phyloP scores from a whole-genome alignment of 176 grass and related monocot genomes.

The Leersia perrieri region DNA sequence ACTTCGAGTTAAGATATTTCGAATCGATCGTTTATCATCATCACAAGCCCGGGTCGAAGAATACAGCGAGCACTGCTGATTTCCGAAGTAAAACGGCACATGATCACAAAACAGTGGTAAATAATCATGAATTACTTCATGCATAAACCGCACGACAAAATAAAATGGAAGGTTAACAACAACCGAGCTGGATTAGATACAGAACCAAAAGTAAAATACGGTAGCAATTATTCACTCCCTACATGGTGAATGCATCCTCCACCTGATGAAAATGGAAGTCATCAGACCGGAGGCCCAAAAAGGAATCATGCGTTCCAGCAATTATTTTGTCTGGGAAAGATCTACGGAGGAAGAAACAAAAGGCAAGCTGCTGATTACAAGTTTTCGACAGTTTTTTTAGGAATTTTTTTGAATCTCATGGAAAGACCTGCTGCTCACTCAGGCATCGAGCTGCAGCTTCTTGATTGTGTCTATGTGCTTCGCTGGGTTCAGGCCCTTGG shows the following conservation, averaged over 20 bases:
- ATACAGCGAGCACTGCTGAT: neutral
- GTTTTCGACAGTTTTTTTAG: slow-evolving; percentile 3
- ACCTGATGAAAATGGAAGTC: neutral
- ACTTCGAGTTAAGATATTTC: neutral
- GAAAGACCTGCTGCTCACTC: neutral
- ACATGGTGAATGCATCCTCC: neutral
- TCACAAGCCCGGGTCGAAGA: neutral
- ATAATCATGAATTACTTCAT: slow-evolving; percentile 17
- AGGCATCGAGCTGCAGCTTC: slow-evolving; percentile 71
- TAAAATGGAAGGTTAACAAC: neutral
- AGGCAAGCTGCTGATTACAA: slow-evolving; percentile 1
- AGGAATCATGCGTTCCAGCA: neutral
- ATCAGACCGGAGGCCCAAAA: neutral
- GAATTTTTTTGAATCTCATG: no score
- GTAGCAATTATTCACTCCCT: slow-evolving; percentile 55
- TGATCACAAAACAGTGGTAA: neutral
- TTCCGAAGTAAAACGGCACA: neutral
- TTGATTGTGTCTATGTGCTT: slow-evolving; percentile 93
- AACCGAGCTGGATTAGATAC: slow-evolving; percentile 43
- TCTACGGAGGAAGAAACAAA: neutral
- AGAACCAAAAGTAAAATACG: neutral
- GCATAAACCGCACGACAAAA: neutral
- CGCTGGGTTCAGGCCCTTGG: slow-evolving; percentile 86
- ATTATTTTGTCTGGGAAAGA: slow-evolving; percentile 44
- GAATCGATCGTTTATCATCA: neutral